These are phyloP conservation scores for Phytophthora pinifolia DNA, from an alignment of 352 stramenopile species.

Conservation along the genomic window DNA sequence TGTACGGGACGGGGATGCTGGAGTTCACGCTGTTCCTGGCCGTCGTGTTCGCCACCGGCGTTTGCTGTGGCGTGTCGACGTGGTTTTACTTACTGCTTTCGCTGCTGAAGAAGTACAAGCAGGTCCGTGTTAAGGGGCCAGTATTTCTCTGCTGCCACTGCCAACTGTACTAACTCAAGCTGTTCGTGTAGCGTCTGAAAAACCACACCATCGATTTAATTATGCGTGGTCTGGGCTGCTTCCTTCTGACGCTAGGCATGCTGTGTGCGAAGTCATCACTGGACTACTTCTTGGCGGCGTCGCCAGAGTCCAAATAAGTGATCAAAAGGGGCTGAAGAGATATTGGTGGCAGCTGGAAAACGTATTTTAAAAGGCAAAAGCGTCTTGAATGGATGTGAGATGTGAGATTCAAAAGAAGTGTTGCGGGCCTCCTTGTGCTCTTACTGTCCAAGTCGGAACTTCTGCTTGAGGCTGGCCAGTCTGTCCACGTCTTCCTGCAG, in stretches of 20 bases:
- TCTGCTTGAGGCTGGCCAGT: constrained; percentile 19
- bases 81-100: constrained; percentile 89
- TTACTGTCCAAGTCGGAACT: constrained; percentile 17
- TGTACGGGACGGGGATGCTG: constrained; percentile 85
- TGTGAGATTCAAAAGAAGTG: neutral
- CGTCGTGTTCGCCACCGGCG: constrained; percentile 80
- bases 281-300: constrained; percentile 73
- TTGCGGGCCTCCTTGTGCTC: neutral
- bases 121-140: constrained; percentile 38
- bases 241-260: constrained; percentile 75
- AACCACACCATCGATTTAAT: constrained; percentile 83
- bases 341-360: constrained; percentile 8
- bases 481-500: constrained; percentile 11
- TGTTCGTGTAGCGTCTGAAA: constrained; percentile 62
- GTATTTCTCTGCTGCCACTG: neutral
- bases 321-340: neutral
- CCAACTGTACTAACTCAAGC: constrained; percentile 3
- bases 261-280: constrained; percentile 86
- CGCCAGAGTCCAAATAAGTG: constrained; percentile 38
- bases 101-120: constrained; percentile 89
- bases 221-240: constrained; percentile 83
- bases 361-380: constrained; percentile 30
- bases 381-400: constrained; percentile 13
- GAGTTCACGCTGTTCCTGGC: constrained; percentile 86
- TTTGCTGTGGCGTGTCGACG: constrained; percentile 84